These are phyloP conservation scores for Cryptosporidium viatorum DNA, from an alignment of 169 alveolate species.

Conservation along the genomic window DNA sequence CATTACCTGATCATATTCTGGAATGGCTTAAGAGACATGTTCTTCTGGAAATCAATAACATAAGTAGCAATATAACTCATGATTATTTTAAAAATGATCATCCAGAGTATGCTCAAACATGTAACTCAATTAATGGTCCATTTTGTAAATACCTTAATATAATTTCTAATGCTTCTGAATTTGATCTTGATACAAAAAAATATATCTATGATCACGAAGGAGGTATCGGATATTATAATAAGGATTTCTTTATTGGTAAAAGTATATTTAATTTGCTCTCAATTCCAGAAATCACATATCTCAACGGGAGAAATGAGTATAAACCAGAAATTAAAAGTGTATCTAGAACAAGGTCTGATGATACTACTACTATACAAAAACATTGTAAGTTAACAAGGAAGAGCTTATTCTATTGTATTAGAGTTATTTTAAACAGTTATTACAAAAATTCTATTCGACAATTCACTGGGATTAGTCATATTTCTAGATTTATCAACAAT, in stretches of 20 bases:
- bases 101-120: background rate
- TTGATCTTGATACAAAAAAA: conserved; percentile 3
- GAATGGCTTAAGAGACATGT: conserved; percentile 53
- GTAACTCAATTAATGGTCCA: conserved; percentile 49
- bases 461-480: background rate
- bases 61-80: background rate
- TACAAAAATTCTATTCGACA: background rate
- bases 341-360: background rate
- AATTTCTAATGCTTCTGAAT: background rate
- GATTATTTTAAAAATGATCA: background rate
- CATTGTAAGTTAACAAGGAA: background rate
- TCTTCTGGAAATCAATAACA: conserved; percentile 9
- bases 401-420: background rate
- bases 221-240: background rate
- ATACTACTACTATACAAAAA: background rate
- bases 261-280: background rate
- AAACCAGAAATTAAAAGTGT: background rate
- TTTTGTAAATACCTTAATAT: conserved; percentile 6
- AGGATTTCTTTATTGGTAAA: background rate
- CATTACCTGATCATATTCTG: conserved; percentile 60
- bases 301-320: background rate
- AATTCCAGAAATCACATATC: background rate
- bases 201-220: conserved; percentile 13
- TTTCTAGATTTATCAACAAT: background rate
- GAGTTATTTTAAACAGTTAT: background rate